A percentile compares a stretch with the other conserved stretches of the same genome.
Conservation (phyloP, 2,329 filamentous ascomycete genomes). For the Botryotinia narcissicola region DNA sequence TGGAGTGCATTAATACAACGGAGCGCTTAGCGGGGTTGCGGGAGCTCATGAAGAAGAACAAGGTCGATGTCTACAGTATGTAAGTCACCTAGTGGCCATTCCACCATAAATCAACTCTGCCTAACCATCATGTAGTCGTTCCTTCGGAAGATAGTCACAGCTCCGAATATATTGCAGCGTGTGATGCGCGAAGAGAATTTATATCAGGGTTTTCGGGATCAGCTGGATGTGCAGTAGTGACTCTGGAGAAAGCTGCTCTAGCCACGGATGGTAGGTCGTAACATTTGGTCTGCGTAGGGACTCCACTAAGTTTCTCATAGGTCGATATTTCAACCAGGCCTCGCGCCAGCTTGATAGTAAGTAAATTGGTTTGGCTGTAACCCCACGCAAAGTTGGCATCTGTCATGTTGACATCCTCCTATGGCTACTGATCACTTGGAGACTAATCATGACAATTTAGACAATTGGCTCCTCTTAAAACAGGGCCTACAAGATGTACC, state of each 20-base stretch:
- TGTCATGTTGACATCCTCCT: neutral
- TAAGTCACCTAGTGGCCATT: constrained; percentile 31
- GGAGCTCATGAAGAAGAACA: constrained; percentile 80
- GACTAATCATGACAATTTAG: constrained; percentile 20
- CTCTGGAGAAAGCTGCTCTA: constrained; percentile 79
- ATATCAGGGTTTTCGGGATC: constrained; percentile 95
- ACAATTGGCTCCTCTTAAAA: constrained; percentile 88
- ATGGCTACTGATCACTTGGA: neutral
- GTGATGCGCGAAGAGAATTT: constrained; percentile 84
- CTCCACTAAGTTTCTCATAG: neutral
- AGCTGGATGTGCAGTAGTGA: constrained; percentile 87
- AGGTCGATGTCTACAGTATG: constrained; percentile 90
- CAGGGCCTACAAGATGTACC: constrained; percentile 91
- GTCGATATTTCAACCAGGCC: constrained; percentile 97
- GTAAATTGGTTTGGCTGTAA: neutral
- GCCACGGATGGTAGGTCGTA: constrained; percentile 68
- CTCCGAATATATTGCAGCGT: constrained; percentile 97
- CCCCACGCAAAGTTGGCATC: neutral
- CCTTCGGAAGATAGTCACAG: constrained; percentile 97
- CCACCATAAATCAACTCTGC: constrained; percentile 21
- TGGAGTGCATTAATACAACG: constrained; percentile 78
- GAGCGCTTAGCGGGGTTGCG: constrained; percentile 73
- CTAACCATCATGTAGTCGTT: constrained; percentile 62
- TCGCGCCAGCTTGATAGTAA: constrained; percentile 75
- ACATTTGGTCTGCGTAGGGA: neutral